Conservation (phyloP, 176 grass and related monocot species). For the Elaeis guineensis region DNA sequence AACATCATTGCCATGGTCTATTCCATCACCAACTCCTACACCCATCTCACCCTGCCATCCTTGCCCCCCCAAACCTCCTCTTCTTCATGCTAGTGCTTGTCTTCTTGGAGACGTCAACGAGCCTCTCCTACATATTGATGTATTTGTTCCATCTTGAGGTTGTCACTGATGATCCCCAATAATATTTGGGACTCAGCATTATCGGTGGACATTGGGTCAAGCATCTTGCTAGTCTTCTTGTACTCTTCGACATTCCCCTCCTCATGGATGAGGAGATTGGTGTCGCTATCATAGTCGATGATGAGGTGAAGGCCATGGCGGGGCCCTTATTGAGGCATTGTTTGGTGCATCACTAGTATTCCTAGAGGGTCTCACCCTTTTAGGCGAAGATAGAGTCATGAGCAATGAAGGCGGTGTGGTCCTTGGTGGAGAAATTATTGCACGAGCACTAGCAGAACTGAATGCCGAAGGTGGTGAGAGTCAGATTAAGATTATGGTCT, state of each 20-base stretch:
- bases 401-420: conserved; percentile 82
- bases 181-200: conserved; percentile 95
- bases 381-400: conserved; percentile 70
- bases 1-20: conserved; percentile 78
- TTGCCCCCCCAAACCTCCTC: conserved; percentile 34
- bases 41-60: conserved; percentile 39
- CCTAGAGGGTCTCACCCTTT: conserved; percentile 88
- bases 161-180: conserved; percentile 61
- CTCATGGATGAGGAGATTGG: conserved; percentile 85
- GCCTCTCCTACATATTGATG: conserved; percentile 85
- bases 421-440: background rate
- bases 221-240: conserved; percentile 41
- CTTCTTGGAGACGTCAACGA: conserved; percentile 72
- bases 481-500: conserved; percentile 88
- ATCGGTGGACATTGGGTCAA: conserved; percentile 59
- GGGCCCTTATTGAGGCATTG: conserved; percentile 72
- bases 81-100: background rate
- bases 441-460: no score
- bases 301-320: conserved; percentile 68
- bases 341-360: conserved; percentile 99
- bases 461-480: conserved; percentile 29
- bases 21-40: conserved; percentile 50
- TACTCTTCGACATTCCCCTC: conserved; percentile 66
- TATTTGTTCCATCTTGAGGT: conserved; percentile 49
- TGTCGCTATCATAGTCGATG: conserved; percentile 78